Base-by-base conservation (phyloP, 139 green algal genomes). In the Chlamydomonas sp. region DNA sequence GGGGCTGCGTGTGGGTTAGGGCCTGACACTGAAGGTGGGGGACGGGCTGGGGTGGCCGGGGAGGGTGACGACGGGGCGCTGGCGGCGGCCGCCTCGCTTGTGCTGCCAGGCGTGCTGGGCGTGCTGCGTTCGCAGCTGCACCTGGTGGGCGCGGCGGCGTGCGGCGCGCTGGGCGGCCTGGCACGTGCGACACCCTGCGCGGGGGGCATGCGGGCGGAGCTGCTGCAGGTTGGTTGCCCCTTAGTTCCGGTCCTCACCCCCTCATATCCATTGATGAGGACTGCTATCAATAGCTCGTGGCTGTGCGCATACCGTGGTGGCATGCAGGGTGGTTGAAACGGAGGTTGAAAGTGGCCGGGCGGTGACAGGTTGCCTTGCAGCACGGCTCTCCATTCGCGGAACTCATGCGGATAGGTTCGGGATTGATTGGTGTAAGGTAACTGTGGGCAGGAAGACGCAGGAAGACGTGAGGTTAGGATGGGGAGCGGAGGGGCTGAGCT, bases 111-210 rank as follows among this genome's bases (percentile, higher is more conserved):
- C 31, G 31, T 87, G 20, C 62, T 81, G 63, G 72, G n/a, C 15
- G 61, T 87, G 61, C 83, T 80, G 58, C 62, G 73, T n/a, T 60
- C 58, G 59, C 62, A 66, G 72, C 72, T 80, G 31, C 73, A 66
- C 7, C 0, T 79, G 10, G 62, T 80, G 12, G 83, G 73, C 1
- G 15, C 72, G 31, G 83, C 83, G 1, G 62, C 63, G 62, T 64
- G 62, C 4, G 62, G 57, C 4, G 83, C 73, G 4, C 66, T 87
- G 61, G 72, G 73, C n/a, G 83, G 83, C 62, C 72, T 87, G 31
- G 73, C 31, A 18, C 49, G 83, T 87, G 2, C n/a, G n/a, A n/a
- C n/a, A n/a, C n/a, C n/a, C n/a, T 81, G 72, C 49, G 62, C 83
- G 1, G 1, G 62, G 31, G 73, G 20, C 14, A n/a, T 87, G 61